Conservation (phyloP, 768 basidiomycete genomes). For the Serpula lacrymans region DNA sequence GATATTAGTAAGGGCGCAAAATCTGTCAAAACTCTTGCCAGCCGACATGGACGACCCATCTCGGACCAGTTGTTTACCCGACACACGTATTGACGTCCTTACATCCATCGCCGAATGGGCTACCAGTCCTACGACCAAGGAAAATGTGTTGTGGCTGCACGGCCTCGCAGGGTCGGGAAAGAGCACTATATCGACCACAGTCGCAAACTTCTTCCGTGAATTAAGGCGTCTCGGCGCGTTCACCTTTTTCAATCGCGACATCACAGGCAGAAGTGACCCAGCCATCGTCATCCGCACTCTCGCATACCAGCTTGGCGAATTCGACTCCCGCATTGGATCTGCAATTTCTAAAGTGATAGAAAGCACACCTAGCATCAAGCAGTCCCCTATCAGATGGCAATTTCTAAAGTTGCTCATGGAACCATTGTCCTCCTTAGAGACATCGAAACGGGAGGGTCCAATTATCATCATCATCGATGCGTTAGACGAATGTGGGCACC, state of each 20-base stretch:
- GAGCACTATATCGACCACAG: conserved; percentile 33
- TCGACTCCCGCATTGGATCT: conserved; percentile 25
- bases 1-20: conserved; percentile 17
- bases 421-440: conserved; percentile 17
- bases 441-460: conserved; percentile 21
- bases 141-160: conserved; percentile 30
- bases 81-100: conserved; percentile 29
- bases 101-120: conserved; percentile 22
- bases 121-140: conserved; percentile 12
- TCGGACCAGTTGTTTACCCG: conserved; percentile 25
- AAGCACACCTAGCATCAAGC: conserved; percentile 24
- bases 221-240: conserved; percentile 33
- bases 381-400: conserved; percentile 25
- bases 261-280: conserved; percentile 27
- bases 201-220: conserved; percentile 30
- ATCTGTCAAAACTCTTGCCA: conserved; percentile 21
- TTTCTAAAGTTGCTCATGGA: conserved; percentile 32
- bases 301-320: conserved; percentile 31
- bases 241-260: conserved; percentile 30
- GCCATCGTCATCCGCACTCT: conserved; percentile 29
- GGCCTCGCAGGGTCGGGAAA: conserved; percentile 35
- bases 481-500: conserved; percentile 30
- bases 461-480: conserved; percentile 33
- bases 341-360: conserved; percentile 23
- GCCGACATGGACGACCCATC: conserved; percentile 25